These are phyloP conservation scores for Leccinum obscurum DNA, from an alignment of 768 basidiomycete species.

Conservation along the genomic window DNA sequence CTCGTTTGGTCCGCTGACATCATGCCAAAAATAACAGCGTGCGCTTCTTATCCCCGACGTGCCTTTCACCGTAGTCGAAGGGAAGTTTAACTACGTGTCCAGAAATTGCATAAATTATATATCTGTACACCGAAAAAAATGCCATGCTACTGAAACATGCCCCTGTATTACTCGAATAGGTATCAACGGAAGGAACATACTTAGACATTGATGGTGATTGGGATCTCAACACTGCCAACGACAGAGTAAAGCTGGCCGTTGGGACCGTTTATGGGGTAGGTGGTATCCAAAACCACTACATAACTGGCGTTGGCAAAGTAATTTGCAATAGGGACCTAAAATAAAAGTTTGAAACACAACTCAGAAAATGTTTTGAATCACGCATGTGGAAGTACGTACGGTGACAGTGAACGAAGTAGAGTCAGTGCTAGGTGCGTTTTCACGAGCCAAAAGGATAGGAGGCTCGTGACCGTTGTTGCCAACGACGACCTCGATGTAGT, in stretches of 20 bases:
- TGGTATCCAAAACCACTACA: constrained; percentile 18
- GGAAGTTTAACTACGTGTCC: too few species aligned
- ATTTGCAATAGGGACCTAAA: constrained; percentile 23
- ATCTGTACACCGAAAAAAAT: too few species aligned
- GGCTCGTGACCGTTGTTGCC: constrained; percentile 35
- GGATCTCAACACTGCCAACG: too few species aligned
- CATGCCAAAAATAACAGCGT: too few species aligned
- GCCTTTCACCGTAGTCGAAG: too few species aligned
- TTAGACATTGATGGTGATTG: constrained; percentile 21
- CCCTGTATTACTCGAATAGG: not conserved
- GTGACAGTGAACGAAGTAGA: not conserved
- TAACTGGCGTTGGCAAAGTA: constrained; percentile 17
- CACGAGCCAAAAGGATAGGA: constrained; percentile 25
- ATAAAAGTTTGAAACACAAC: not conserved
- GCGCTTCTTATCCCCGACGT: too few species aligned
- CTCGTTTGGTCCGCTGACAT: too few species aligned
- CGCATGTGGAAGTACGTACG: not conserved
- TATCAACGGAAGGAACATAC: not conserved
- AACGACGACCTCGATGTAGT: constrained; percentile 36
- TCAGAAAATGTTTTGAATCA: constrained; percentile 2
- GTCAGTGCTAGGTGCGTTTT: not conserved
- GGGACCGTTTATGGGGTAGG: constrained; percentile 14
- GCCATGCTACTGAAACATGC: too few species aligned
- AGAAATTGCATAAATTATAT: too few species aligned
- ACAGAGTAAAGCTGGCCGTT: not conserved